Conservation (phyloP, 306 rosid genomes). For the Quercus berberidifolia region DNA sequence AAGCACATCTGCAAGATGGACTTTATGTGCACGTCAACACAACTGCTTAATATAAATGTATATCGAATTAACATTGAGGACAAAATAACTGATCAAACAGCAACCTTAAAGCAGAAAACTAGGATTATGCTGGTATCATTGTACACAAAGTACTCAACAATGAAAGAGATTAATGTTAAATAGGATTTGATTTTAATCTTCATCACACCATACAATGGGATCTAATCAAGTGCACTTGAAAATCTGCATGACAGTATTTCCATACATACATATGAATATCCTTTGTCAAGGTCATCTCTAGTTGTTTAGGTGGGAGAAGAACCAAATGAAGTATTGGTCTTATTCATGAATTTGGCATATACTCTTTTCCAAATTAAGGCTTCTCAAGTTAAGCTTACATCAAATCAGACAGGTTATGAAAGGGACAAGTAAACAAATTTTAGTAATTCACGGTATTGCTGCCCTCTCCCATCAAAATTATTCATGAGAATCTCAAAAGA, state of each 20-base stretch:
- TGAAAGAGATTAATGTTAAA: conserved; percentile 17
- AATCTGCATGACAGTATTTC: neutral
- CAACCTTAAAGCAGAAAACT: neutral
- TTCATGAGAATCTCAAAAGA: conserved; percentile 45
- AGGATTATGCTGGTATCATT: neutral
- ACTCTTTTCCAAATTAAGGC: conserved; percentile 28
- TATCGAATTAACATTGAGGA: too few species aligned
- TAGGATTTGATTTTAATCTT: conserved; percentile 2
- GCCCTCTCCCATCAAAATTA: conserved; percentile 39
- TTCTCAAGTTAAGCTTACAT: conserved; percentile 24
- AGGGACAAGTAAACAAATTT: conserved; percentile 10
- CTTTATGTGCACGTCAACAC: neutral
- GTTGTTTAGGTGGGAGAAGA: conserved; percentile 29
- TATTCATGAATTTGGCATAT: conserved; percentile 39
- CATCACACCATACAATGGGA: conserved; percentile 4
- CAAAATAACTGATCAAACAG: too few species aligned
- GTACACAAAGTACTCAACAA: conserved; percentile 21
- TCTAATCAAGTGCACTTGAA: conserved; percentile 16
- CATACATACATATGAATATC: conserved; percentile 27
- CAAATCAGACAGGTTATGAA: conserved; percentile 15
- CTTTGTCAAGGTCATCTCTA: conserved; percentile 23
- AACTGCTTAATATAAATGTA: too few species aligned
- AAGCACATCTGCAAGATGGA: neutral
- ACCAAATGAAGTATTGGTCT: conserved; percentile 31
- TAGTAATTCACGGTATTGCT: conserved; percentile 6